Evolutionary conservation across 2,329 filamentous ascomycete species (phyloP).

Genomic region (Diaporthe nobilis): DNA sequence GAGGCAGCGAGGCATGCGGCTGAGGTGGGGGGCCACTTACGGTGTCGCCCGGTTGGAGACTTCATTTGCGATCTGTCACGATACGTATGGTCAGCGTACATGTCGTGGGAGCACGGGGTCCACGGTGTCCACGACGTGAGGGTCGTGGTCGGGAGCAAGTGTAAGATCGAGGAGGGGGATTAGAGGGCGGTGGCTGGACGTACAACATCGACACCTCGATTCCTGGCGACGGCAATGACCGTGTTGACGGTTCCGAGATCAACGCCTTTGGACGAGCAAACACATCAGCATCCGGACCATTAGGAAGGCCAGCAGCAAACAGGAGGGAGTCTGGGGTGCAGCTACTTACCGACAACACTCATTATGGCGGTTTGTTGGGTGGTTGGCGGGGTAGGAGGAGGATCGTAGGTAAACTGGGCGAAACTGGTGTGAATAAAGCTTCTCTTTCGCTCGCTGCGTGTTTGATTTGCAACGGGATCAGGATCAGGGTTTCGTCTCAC

Average conservation of each 20-base stretch:
- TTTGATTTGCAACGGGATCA: not conserved
- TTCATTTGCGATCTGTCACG: conserved; percentile 93
- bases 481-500: conserved; percentile 1
- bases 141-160: not conserved
- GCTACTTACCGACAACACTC: conserved; percentile 68
- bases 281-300: conserved; percentile 41
- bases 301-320: conserved; percentile 31
- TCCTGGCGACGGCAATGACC: conserved; percentile 96
- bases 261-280: conserved; percentile 69
- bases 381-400: conserved; percentile 41
- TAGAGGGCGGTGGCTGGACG: conserved; percentile 60
- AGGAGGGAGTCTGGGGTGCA: not conserved
- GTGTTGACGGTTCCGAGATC: conserved; percentile 98
- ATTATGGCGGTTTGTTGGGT: conserved; percentile 57
- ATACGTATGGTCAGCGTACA: conserved; percentile 41
- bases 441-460: not conserved
- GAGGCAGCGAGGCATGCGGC: conserved; percentile 34
- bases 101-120: conserved; percentile 37
- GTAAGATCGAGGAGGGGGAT: conserved; percentile 4
- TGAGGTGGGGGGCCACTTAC: conserved; percentile 71
- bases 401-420: conserved; percentile 40
- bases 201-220: conserved; percentile 99
- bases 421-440: conserved; percentile 29
- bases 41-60: conserved; percentile 98
- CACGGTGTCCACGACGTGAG: not conserved